A percentile compares a stretch with the other conserved stretches of the same genome.
phyloP scores from a whole-genome alignment of 2,329 filamentous ascomycete genomes.

The Talaromyces piceae region DNA sequence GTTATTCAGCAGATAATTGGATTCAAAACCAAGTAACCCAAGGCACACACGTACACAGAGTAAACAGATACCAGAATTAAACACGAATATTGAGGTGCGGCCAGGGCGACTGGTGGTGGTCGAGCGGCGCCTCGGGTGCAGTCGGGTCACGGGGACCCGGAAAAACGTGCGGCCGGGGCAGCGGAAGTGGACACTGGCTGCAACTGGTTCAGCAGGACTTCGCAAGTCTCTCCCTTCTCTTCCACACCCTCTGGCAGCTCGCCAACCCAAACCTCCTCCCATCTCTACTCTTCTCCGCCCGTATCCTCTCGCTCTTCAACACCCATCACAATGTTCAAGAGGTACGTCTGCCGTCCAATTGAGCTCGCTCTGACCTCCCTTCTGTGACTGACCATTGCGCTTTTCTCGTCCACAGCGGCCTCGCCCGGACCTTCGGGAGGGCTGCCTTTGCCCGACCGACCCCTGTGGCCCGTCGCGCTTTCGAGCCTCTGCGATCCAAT shows the following conservation, averaged over 20 bases:
- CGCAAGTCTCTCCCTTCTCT: conserved; percentile 16
- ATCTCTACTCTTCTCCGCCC: conserved; percentile 22
- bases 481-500: conserved; percentile 51
- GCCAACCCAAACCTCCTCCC: conserved; percentile 4
- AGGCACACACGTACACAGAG: too few relatives aligned
- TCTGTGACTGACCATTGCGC: conserved; percentile 24
- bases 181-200: background rate
- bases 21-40: too few relatives aligned
- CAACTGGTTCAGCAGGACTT: background rate
- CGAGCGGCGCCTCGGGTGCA: conserved; percentile 8
- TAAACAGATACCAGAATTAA: too few relatives aligned
- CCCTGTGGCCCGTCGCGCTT: conserved; percentile 47
- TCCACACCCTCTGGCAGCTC: conserved; percentile 3
- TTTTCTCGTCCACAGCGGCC: conserved; percentile 45
- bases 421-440: conserved; percentile 58
- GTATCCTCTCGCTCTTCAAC: conserved; percentile 36
- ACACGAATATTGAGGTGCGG: too few relatives aligned
- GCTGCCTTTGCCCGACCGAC: conserved; percentile 51
- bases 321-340: conserved; percentile 54
- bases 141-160: conserved; percentile 11
- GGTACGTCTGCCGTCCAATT: conserved; percentile 38
- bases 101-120: too few relatives aligned
- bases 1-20: background rate
- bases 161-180: conserved; percentile 2
- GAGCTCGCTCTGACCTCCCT: conserved; percentile 11